A percentile compares a stretch with the other conserved stretches of the same genome.
Conservation (phyloP, 176 grass and related monocot genomes). For the Olyra latifolia region DNA sequence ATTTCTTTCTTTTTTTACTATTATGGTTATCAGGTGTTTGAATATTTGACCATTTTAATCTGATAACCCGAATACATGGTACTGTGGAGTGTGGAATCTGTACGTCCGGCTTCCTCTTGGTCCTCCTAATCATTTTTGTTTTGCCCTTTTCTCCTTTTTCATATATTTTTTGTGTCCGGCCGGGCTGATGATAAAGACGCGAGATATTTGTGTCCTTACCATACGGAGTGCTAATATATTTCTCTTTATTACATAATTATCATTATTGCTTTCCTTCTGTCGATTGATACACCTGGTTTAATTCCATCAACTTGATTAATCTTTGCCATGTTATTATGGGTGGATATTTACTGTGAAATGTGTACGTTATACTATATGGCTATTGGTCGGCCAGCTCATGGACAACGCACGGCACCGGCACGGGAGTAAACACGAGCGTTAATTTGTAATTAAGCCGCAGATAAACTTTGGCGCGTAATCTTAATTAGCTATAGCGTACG, state of each 20-base stretch:
- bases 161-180: neutral
- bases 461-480: neutral
- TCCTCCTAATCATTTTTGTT: too few species aligned
- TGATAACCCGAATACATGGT: too few species aligned
- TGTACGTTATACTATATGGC: neutral
- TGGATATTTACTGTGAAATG: neutral
- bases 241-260: neutral
- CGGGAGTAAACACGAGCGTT: neutral
- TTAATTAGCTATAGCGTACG: neutral
- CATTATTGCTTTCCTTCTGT: neutral
- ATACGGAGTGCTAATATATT: too few species aligned
- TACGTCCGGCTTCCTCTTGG: too few species aligned
- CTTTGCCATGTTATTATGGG: neutral
- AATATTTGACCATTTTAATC: too few species aligned
- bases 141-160: too few species aligned
- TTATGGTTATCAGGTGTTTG: too few species aligned
- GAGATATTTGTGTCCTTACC: neutral
- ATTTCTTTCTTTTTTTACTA: too few species aligned
- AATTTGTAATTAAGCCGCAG: neutral
- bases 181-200: neutral
- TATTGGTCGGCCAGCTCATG: neutral
- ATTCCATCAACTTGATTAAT: neutral
- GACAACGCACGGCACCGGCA: neutral
- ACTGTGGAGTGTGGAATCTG: too few species aligned
- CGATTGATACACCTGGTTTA: neutral